Percentiles rank a stretch among this genome's conserved stretches.
phyloP scores from a whole-genome alignment of 2,329 filamentous ascomycete genomes.

The Sarocladium oryzae region DNA sequence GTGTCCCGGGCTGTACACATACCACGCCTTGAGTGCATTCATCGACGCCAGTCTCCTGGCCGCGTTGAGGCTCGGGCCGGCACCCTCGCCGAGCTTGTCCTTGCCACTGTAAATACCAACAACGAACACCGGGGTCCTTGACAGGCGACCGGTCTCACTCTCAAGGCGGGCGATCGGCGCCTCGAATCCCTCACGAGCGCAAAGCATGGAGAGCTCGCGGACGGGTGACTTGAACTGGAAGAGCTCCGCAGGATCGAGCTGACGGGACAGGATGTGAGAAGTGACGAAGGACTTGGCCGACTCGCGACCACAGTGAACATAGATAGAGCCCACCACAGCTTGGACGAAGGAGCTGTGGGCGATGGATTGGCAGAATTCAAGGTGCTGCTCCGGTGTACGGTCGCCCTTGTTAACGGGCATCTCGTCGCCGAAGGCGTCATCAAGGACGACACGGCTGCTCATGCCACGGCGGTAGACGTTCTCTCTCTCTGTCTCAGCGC shows the following conservation, averaged over 20 bases:
- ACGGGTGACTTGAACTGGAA: conserved; percentile 84
- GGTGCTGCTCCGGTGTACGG: conserved; percentile 12
- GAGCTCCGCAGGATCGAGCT: conserved; percentile 67
- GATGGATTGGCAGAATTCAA: conserved; percentile 60
- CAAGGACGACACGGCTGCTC: conserved; percentile 71
- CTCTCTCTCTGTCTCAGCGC: conserved; percentile 41
- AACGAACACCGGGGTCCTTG: conserved; percentile 81
- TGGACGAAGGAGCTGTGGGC: conserved; percentile 74
- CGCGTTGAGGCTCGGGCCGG: conserved; percentile 69
- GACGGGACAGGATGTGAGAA: conserved; percentile 74
- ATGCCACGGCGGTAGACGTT: conserved; percentile 56
- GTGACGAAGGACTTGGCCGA: conserved; percentile 77
- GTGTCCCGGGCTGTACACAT: conserved; percentile 77
- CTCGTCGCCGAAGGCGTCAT: conserved; percentile 75
- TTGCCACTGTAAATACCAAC: conserved; percentile 89
- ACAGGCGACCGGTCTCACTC: conserved; percentile 81
- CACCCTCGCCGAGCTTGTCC: conserved; percentile 90
- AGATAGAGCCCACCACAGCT: conserved; percentile 76
- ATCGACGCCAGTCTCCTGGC: conserved; percentile 76
- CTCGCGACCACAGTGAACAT: conserved; percentile 74
- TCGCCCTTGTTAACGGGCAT: conserved; percentile 1
- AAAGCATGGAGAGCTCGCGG: conserved; percentile 75
- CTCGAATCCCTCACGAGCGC: conserved; percentile 84
- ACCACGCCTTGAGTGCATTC: conserved; percentile 87
- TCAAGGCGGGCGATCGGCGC: conserved; percentile 78